Evolutionary conservation across 805 yeast genomes (phyloP), one percentile per base, ranked within the genome.

Genomic region (Yamadazyma kitorensis): DNA sequence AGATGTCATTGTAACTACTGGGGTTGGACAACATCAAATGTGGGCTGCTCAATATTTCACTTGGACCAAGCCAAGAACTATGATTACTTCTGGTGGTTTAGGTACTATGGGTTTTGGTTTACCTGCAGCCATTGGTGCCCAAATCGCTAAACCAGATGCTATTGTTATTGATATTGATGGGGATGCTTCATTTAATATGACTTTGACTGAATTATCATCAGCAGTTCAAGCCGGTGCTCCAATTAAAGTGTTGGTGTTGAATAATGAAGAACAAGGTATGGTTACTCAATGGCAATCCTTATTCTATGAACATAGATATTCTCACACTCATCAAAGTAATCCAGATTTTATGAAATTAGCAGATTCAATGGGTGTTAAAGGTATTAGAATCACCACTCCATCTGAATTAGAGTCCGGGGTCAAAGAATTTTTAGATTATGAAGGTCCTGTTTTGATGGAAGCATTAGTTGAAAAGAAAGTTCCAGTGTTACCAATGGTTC

Each of bases 11-110:
- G 82, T 91, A 50, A 84, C 98, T 34, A 93, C 98, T 23, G 98
- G 98, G 74, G 98, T 93, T 34, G 98, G 98, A 41, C 98, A 93
- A 73, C 98, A 91, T 74, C 98, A 91, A 72, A 91, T 91, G 98
- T 91, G 98, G 98, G 94, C 98, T 24, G 98, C 98, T 18, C 98
- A 93, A 70, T 89, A 88, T 64, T 89, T 85, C 79, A 78, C 88
- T 33, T 91, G 97, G 96, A 82, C 80, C 42, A 68, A 76, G 44
- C 98, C 98, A 52, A 80, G 98, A 63, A 74, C 94, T 32, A 82
- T 93, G 70, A 84, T 91, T 60, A 88, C 98, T n/a, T 87, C 96
- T 32, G 98, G 98, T 67, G 98, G 98, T 52, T 76, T 91, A 53
- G 98, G 98, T 52, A 91, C 98, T 38, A 91, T 91, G 98, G 98